Evolutionary conservation across 2,329 filamentous ascomycete genomes (phyloP), one percentile per base, ranked within the genome.

Genomic region (Penicillium palitans): DNA sequence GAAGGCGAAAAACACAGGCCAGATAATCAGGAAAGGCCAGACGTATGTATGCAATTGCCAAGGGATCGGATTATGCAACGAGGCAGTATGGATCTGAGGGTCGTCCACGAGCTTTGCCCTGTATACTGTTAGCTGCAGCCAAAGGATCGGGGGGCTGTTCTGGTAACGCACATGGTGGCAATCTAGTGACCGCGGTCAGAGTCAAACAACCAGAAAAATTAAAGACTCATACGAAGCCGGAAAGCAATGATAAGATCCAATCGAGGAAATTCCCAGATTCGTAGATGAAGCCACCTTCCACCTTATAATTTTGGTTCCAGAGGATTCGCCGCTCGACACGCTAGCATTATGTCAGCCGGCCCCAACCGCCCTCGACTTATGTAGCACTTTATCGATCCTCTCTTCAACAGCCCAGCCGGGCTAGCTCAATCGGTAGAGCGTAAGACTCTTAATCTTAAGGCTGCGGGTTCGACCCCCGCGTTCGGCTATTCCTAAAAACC

Each of bases 101-200:
- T 91, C 93, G 79, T 96, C 90, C 76, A 98, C 92, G 77, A 99
- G 89, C 75, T 88, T 87, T 79, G 88, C 83, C 87, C 89, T 90
- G 50, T 59, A 45, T 48, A 46, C 41, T 53, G 51, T 55, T 62
- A 51, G 63, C 59, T 58, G 45, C 47, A 57, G 42, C 27, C n/a
- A 37, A 45, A 41, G 39, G n/a, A 40, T 19, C 31, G 27, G 48
- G 50, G 46, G 42, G 44, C 12, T 44, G 55, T 52, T 58, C 19
- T 44, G 12, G 55, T 35, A 52, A 68, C 70, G 60, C 35, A 74
- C 72, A 74, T 74, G 54, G 56, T 71, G 70, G 67, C 64, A 70
- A 64, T 67, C 64, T 65, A 63, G 61, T 65, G 72, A 70, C 71
- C 72, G 68, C 66, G 52, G 61, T 63, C 56, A 61, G 60, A 65